Percentiles rank a stretch among this genome's conserved stretches.
Conservation (phyloP, 2,329 filamentous ascomycete species). For the Aureobasidium musti region DNA sequence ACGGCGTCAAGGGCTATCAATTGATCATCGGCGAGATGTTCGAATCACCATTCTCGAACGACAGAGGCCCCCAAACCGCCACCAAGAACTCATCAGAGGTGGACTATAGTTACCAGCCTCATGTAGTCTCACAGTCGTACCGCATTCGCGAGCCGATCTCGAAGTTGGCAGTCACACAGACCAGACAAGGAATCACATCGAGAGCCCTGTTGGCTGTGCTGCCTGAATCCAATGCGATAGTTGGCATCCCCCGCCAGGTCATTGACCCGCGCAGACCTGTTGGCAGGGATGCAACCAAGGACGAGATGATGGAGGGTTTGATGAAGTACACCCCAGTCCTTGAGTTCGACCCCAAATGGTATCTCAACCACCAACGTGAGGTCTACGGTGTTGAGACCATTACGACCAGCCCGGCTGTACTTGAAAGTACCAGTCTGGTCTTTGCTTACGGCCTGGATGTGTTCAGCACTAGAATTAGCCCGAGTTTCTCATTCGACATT, state of each 20-base stretch:
- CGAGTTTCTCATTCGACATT: conserved; percentile 88
- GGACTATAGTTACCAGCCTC: conserved; percentile 65
- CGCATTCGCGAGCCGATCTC: conserved; percentile 77
- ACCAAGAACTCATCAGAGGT: conserved; percentile 74
- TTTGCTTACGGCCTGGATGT: conserved; percentile 87
- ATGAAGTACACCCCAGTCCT: conserved; percentile 73
- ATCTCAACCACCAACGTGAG: conserved; percentile 79
- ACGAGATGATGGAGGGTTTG: conserved; percentile 82
- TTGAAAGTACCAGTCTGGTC: conserved; percentile 90
- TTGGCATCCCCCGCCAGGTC: conserved; percentile 74
- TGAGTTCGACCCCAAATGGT: conserved; percentile 79
- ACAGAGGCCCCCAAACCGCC: conserved; percentile 75
- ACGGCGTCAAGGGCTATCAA: conserved; percentile 75
- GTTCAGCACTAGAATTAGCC: conserved; percentile 82
- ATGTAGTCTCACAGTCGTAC: conserved; percentile 77
- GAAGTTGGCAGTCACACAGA: conserved; percentile 80
- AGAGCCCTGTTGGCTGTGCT: conserved; percentile 80
- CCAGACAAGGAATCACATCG: conserved; percentile 85
- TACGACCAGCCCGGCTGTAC: conserved; percentile 71
- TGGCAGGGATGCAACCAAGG: conserved; percentile 75
- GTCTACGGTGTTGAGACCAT: conserved; percentile 74
- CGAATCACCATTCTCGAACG: conserved; percentile 79
- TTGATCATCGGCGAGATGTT: conserved; percentile 85
- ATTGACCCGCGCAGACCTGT: conserved; percentile 86
- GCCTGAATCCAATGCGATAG: conserved; percentile 69